Percentiles rank a stretch among this genome's conserved stretches.
These are phyloP conservation scores for Aspergillus brasiliensis DNA, from an alignment of 2,329 filamentous ascomycete species.

Conservation along the genomic window DNA sequence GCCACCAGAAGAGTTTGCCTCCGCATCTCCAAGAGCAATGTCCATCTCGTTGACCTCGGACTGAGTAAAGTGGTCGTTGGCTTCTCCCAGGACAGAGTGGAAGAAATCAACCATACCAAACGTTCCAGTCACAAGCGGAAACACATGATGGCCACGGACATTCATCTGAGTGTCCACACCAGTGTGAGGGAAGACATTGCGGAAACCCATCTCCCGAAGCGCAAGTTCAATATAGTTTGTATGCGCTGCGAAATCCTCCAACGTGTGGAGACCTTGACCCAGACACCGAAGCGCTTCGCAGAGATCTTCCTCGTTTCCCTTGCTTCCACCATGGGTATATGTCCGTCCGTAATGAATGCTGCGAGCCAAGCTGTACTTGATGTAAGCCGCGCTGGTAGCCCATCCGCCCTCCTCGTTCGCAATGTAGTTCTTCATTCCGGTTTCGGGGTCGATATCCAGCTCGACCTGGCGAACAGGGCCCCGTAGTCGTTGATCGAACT, in stretches of 20 bases:
- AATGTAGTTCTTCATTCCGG: conserved; percentile 99
- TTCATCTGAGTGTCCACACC: conserved; percentile 68
- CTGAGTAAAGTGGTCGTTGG: conserved; percentile 81
- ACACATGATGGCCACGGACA: conserved; percentile 66
- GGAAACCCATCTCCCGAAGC: conserved; percentile 70
- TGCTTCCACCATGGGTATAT: conserved; percentile 70
- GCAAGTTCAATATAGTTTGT: conserved; percentile 82
- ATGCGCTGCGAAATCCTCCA: conserved; percentile 79
- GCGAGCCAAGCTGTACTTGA: conserved; percentile 72
- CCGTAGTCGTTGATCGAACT: conserved; percentile 74
- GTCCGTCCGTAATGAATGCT: conserved; percentile 76
- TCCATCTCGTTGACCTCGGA: conserved; percentile 83
- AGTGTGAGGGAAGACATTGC: conserved; percentile 72
- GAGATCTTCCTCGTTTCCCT: conserved; percentile 74
- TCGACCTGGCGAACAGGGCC: conserved; percentile 73
- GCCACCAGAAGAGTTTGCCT: conserved; percentile 49
- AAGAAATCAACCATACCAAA: conserved; percentile 85
- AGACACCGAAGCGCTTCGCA: conserved; percentile 77
- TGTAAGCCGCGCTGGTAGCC: conserved; percentile 86
- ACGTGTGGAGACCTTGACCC: conserved; percentile 73
- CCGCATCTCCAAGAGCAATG: conserved; percentile 69
- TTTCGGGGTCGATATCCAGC: conserved; percentile 70
- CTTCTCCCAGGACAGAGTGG: conserved; percentile 75
- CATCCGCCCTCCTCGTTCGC: conserved; percentile 84
- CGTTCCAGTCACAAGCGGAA: conserved; percentile 69